phyloP scores from a whole-genome alignment of 73 alveolate species.

The Paramecium sexaurelia region DNA sequence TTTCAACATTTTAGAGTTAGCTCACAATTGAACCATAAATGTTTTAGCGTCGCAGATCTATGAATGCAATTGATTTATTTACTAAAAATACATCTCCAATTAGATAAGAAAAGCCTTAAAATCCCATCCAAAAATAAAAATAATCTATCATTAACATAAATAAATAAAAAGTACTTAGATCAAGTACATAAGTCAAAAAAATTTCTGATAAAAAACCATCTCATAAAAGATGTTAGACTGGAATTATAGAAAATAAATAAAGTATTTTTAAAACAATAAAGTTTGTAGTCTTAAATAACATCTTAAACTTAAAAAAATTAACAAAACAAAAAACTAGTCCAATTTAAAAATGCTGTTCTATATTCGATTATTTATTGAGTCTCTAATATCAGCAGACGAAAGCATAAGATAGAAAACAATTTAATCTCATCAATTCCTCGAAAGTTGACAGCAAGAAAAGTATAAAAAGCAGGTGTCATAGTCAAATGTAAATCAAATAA shows the following conservation, averaged over 20 bases:
- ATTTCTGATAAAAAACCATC: not conserved
- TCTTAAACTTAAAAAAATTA: constrained; percentile 10
- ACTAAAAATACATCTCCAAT: not conserved
- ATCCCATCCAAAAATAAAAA: not conserved
- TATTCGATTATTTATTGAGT: constrained; percentile 29
- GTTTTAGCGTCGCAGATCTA: constrained; percentile 34
- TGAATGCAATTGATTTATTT: constrained; percentile 31
- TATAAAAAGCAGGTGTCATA: not conserved
- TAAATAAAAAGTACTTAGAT: not conserved
- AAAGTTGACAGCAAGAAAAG: not conserved
- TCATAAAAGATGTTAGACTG: constrained; percentile 44
- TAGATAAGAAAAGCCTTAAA: not conserved
- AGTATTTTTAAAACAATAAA: not conserved
- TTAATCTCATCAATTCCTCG: not conserved
- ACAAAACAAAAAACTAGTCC: constrained; percentile 32
- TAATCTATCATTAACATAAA: not conserved
- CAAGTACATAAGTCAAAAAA: not conserved
- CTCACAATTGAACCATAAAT: constrained; percentile 13
- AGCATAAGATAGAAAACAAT: not conserved
- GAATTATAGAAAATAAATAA: constrained; percentile 42
- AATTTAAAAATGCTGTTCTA: not conserved
- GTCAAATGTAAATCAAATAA: not conserved
- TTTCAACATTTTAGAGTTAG: constrained; percentile 30
- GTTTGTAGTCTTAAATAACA: not conserved
- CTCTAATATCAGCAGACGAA: not conserved